Base-by-base conservation (phyloP, 768 basidiomycete species). In the Trametes cinnabarina region DNA sequence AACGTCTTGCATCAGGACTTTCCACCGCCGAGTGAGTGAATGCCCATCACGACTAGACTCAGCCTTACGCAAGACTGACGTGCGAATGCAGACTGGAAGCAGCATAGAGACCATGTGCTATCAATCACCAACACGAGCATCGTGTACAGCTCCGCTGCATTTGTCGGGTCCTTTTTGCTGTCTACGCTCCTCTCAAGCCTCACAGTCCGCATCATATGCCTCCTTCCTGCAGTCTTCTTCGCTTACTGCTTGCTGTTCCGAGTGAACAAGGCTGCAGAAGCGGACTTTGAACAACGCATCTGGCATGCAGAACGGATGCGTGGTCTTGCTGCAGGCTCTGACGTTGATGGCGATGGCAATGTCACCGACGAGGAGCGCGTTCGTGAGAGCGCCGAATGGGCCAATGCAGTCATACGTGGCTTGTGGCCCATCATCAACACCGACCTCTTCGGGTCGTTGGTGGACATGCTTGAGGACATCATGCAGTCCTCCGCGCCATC, bases 361-460 rank as follows among this genome's bases (percentile, higher is more conserved):
- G 64, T 70, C 12, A 54, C 39, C 1, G 57, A 50, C 19, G 64
- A 70, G 23, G 72, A 72, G 52, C 63, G 72, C 19, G 63, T 64
- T 32, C 65, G 66, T 22, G 72, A 73, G 64, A 72, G 72, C 47
- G 77, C 78, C 37, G 82, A 84, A 62, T 91, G 89, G 90, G 76
- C 89, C 32, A 90, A 90, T 69, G 73, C 81, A 4, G 69, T 90
- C 49, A 71, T 87, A 23, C 70, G 74, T 37, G 77, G 80, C 3
- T 68, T 91, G 10, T 92, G 90, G 90, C 87, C 88, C 0, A 78
- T 90, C 55, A 73, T 90, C 58, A 88, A 90, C 66, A 88, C 90
- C 3, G 77, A 83, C 23, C 74, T 90, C 48, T 85, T 86, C 69
- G 72, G 71, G 8, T 73, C 79, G 5, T 55, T 84, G 32, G 74